Evolutionary conservation across 805 yeast species (phyloP).

Genomic region (Starmerella kuoi): DNA sequence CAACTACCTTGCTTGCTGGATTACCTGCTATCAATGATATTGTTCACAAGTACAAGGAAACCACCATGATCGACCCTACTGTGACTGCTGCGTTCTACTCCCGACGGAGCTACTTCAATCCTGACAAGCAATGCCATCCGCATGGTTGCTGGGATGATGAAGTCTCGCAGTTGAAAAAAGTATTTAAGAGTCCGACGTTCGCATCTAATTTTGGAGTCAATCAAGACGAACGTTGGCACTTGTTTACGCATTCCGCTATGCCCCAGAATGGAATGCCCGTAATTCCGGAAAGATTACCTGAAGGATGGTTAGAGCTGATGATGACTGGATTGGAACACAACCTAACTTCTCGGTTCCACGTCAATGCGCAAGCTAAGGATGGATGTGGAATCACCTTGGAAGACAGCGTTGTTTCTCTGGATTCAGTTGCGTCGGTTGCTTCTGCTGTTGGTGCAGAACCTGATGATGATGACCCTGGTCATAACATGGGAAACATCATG

Average conservation of each 20-base stretch:
- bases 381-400: slow-evolving; percentile 27
- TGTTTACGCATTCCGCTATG: slow-evolving; percentile 31
- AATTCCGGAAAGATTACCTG: neutral
- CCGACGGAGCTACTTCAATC: slow-evolving; percentile 86
- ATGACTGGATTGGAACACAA: slow-evolving; percentile 70
- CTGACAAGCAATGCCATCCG: slow-evolving; percentile 65
- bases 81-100: slow-evolving; percentile 61
- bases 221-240: slow-evolving; percentile 80
- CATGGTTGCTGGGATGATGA: slow-evolving; percentile 82
- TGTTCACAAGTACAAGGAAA: slow-evolving; percentile 29
- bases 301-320: slow-evolving; percentile 44
- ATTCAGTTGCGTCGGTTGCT: slow-evolving; percentile 21
- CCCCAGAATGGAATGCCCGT: neutral
- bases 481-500: slow-evolving; percentile 57
- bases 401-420: slow-evolving; percentile 25
- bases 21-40: slow-evolving; percentile 49
- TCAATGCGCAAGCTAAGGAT: slow-evolving; percentile 23
- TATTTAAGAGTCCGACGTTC: slow-evolving; percentile 42
- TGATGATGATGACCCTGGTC: slow-evolving; percentile 62
- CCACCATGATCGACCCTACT: slow-evolving; percentile 6
- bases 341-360: slow-evolving; percentile 47
- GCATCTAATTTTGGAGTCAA: slow-evolving; percentile 71
- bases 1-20: slow-evolving; percentile 80
- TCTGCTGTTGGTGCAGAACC: slow-evolving; percentile 30
- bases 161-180: slow-evolving; percentile 51